Percentiles rank a stretch among this genome's conserved stretches.
Evolutionary conservation across 345 rosid species (phyloP).

Genomic region (Eucalyptus cloeziana): DNA sequence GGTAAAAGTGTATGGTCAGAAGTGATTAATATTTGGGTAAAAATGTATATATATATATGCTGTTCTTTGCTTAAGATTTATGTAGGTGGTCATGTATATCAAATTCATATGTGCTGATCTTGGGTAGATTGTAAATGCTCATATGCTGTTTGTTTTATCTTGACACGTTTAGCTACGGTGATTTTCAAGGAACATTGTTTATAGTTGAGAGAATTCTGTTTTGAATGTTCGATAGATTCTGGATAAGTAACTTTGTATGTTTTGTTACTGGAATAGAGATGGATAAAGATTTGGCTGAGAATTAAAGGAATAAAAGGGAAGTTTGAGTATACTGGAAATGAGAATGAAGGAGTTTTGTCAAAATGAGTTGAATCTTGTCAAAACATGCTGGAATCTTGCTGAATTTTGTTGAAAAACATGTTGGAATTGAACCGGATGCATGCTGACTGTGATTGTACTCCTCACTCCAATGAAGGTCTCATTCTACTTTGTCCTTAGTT

Average conservation of each 20-base stretch:
- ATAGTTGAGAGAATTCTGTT: neutral
- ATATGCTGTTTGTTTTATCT: neutral
- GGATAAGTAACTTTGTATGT: neutral
- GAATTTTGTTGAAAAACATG: neutral
- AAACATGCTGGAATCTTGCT: neutral
- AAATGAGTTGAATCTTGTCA: neutral
- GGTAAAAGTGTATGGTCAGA: neutral
- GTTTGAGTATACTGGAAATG: neutral
- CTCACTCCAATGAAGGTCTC: neutral
- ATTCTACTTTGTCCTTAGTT: neutral
- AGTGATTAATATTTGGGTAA: neutral
- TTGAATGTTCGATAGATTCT: neutral
- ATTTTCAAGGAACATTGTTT: rapidly evolving
- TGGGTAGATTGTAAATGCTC: neutral
- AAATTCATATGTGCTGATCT: neutral
- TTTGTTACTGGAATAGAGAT: neutral
- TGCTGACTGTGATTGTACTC: neutral
- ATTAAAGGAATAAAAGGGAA: neutral
- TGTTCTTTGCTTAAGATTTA: neutral
- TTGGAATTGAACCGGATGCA: neutral
- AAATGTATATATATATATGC: neutral
- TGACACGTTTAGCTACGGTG: neutral
- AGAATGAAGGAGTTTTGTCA: neutral
- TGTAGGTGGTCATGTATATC: neutral
- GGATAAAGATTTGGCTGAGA: neutral